These are phyloP conservation scores for Arthrobotrys sphaeroides DNA, from an alignment of 2,329 filamentous ascomycete species.

Conservation along the genomic window DNA sequence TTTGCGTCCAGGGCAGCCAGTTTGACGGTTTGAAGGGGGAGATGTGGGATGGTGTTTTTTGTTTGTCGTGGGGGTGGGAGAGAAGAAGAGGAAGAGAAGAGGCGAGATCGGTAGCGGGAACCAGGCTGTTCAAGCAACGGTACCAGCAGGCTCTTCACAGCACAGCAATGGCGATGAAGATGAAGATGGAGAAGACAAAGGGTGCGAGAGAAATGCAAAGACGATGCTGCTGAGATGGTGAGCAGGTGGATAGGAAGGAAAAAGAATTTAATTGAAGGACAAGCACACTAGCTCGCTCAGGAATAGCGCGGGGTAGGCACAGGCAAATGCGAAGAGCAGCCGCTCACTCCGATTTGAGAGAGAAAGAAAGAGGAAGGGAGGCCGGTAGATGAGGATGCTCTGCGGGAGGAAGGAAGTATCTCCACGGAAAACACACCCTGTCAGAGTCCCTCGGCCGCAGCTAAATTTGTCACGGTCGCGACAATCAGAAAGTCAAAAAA, in stretches of 20 bases:
- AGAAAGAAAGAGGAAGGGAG: too few species aligned
- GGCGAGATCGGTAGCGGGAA: conserved; percentile 42
- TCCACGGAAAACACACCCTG: conserved; percentile 14
- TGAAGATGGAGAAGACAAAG: background rate
- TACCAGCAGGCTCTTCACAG: background rate
- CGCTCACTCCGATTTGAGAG: too few species aligned
- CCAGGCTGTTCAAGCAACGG: background rate
- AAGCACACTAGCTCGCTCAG: conserved; percentile 8
- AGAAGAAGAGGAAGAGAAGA: background rate
- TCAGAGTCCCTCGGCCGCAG: background rate
- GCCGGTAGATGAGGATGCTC: background rate
- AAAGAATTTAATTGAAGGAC: conserved; percentile 30
- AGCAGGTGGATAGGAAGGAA: conserved; percentile 21
- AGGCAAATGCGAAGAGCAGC: background rate
- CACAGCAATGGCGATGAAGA: background rate
- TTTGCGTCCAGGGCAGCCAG: conserved; percentile 53
- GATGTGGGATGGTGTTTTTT: conserved; percentile 5
- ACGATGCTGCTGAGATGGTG: background rate
- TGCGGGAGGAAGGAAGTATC: background rate
- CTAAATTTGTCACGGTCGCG: background rate
- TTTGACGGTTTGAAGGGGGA: conserved; percentile 40
- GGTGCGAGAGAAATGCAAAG: background rate
- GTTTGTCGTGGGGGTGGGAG: conserved; percentile 5
- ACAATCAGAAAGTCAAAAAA: background rate
- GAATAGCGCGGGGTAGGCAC: conserved; percentile 30